Evolutionary conservation across 257 asterid genomes (phyloP), one percentile per base, ranked within the genome.

Genomic region (Cordia subcordata): DNA sequence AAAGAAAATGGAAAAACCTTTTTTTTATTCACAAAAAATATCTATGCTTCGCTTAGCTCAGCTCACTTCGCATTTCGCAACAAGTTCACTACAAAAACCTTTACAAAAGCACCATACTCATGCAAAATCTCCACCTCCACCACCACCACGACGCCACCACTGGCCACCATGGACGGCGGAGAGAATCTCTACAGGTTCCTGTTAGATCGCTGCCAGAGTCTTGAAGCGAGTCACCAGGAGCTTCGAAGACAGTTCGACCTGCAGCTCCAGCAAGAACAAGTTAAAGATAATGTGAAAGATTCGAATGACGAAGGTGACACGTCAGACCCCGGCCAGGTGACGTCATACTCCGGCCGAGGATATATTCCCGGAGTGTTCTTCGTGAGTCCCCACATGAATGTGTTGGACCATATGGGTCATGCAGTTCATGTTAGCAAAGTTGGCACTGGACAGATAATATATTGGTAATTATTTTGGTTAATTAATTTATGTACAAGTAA

Each of bases 331-430:
- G 70, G 13, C 3, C 65, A 53, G 4, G 3, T 57, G 75, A 0
- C 60, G 65, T 61, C 73, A 19, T 62, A 27, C 37, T 65, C 78
- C 4, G 77, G 79, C 10, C 65, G 79, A 81, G 75, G 55, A 0
- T 33, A 42, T 21, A 49, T 83, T 17, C 72, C 81, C 11, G 80
- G 87, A 12, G 49, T 62, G 5, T 76, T 59, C 51, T 69, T 56
- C 38, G 6, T 77, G 16, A 73, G 77, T 58, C 89, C 89, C 42
- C 69, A 77, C 75, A 69, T 40, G 63, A 82, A 65, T 23, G 83
- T 79, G 65, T 58, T 85, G 83, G 82, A 79, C 53, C 49, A 59
- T 55, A 60, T 85, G 80, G 94, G 94, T 40, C 89, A 82, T 76
- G 94, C 87, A 40, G 67, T 85, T 60, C 72, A 77, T 65, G 85